These are phyloP conservation scores for Lotmaria passim DNA, from an alignment of 208 protist genomes.

Conservation along the genomic window DNA sequence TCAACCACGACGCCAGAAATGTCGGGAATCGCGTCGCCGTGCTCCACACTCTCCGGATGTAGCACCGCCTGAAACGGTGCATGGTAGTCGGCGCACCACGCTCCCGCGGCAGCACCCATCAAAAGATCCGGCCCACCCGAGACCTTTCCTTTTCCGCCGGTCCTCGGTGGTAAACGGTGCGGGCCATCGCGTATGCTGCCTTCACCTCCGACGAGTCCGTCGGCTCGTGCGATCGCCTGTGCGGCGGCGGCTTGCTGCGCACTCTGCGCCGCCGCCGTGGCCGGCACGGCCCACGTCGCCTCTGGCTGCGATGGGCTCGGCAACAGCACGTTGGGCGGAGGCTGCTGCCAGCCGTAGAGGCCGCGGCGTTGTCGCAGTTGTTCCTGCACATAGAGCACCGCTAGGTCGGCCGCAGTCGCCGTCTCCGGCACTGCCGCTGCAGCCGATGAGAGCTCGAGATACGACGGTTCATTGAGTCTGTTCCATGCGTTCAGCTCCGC, in stretches of 20 bases:
- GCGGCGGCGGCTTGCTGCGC: constrained; percentile 18
- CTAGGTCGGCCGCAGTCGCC: constrained; percentile 5
- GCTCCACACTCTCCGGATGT: constrained; percentile 29
- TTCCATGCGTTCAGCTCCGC: background rate
- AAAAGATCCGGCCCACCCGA: background rate
- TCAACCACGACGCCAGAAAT: constrained; percentile 9
- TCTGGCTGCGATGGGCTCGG: constrained; percentile 19
- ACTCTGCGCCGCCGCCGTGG: constrained; percentile 18
- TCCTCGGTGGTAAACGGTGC: too few species aligned
- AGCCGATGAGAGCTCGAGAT: background rate
- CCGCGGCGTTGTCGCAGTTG: background rate
- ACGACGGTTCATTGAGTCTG: background rate
- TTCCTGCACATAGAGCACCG: constrained; percentile 10
- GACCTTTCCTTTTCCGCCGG: background rate
- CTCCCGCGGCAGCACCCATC: background rate
- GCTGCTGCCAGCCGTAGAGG: constrained; percentile 33
- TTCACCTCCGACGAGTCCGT: background rate
- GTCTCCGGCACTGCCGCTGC: background rate
- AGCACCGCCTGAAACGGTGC: constrained; percentile 39
- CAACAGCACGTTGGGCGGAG: constrained; percentile 41
- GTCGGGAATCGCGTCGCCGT: constrained; percentile 8
- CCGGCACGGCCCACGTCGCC: constrained; percentile 13
- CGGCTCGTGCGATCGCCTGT: background rate
- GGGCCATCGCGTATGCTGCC: background rate
- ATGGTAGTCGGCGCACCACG: constrained; percentile 36